Evolutionary conservation across 2,329 filamentous ascomycete species (phyloP), one percentile per base, ranked within the genome.

Genomic region (Trichoderma aggressivum): DNA sequence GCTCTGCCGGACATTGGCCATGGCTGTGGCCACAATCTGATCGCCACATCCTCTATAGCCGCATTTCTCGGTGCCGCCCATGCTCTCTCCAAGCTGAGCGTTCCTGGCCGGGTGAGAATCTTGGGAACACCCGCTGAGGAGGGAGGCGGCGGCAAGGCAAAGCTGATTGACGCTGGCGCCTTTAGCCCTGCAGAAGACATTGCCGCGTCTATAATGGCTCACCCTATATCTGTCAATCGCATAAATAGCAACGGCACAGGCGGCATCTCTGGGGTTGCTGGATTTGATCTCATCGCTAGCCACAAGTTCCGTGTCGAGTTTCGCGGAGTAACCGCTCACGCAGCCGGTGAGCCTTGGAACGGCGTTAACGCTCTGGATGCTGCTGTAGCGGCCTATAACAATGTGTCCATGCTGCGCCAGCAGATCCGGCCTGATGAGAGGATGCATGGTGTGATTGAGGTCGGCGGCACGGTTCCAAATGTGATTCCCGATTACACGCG

Each of bases 1-100:
- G 84, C 84, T 0, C 79, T 86, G 0, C 83, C 83, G 0, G 79
- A 77, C 1, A 84, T 85, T n/a, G 83, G 83, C 7, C 83, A 85
- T 61, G 82, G 81, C 1, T 84, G 83, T 73, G 83, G 83, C 2
- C 83, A 85, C 75, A 85, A 85, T 71, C 77, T 85, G 12, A 85
- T 85, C 66, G 81, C 83, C 5, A 81, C 81, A 0, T 77, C 82
- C 1, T 80, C 81, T 0, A 73, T 85, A 14, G 80, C 81, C 3
- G 79, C 81, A 2, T 84, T 84, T 56, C 74, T 85, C 7, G 82
- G 78, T 4, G 76, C 80, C 0, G 80, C 80, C 0, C 77, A 77
- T 3, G 79, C 78, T 0, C 72, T 84, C 26, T 75, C 78, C n/a
- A 34, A 74, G 1, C 75, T 79, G 6, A 74, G 73, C 2, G 63